Percentiles rank a stretch among this genome's conserved stretches.
Evolutionary conservation across 176 grass and related monocot species (phyloP).

Genomic region (Dendrocalamus sinicus): DNA sequence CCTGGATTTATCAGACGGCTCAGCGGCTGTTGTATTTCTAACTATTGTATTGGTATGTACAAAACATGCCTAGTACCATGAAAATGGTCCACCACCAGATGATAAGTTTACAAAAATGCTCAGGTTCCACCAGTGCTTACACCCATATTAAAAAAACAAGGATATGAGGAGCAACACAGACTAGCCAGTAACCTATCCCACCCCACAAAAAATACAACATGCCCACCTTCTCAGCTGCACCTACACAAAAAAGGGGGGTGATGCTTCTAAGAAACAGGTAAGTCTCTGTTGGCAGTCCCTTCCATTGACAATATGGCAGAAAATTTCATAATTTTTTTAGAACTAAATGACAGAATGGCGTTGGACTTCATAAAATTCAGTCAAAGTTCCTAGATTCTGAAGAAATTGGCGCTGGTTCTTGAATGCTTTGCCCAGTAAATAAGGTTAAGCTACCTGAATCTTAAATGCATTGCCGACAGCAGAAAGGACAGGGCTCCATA

Average conservation of each 20-base stretch:
- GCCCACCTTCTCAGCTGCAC: background rate
- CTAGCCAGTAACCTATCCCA: background rate
- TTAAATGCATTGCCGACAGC: constrained; percentile 97
- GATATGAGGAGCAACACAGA: background rate
- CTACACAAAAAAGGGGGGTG: background rate
- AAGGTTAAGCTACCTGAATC: constrained; percentile 76
- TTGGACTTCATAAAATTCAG: background rate
- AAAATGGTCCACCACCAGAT: constrained; percentile 4
- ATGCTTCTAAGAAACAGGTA: background rate
- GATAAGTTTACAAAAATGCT: background rate
- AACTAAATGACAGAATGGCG: background rate
- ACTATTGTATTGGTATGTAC: background rate
- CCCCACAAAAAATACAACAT: background rate
- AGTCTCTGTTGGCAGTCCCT: background rate
- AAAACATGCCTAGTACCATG: background rate
- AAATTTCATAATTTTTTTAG: background rate
- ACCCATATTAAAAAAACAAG: background rate
- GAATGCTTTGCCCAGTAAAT: constrained; percentile 21
- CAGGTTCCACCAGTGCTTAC: background rate
- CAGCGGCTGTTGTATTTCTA: background rate
- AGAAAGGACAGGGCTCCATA: constrained; percentile 94
- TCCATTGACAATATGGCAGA: background rate
- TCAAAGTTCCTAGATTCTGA: constrained; percentile 17
- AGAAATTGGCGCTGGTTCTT: background rate
- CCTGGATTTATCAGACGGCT: background rate